Conservation (phyloP, 2,329 filamentous ascomycete genomes). For the Trichophaea hybrida region DNA sequence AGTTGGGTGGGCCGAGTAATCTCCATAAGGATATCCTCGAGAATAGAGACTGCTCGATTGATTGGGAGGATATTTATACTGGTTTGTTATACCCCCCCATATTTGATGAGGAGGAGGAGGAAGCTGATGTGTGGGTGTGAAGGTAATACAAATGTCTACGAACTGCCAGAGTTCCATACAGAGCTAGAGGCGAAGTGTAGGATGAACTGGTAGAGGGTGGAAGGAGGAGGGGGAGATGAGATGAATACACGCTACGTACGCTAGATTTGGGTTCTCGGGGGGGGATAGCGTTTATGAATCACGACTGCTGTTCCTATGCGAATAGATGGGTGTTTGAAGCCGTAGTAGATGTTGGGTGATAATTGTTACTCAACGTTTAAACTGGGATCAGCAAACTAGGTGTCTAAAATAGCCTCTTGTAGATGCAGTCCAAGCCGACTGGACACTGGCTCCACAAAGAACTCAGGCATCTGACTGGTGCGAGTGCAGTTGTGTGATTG, state of each 20-base stretch:
- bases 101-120: not conserved
- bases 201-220: slow-evolving; percentile 43
- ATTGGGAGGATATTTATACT: slow-evolving; percentile 87
- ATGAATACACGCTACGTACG: not conserved
- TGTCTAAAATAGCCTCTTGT: too few species aligned
- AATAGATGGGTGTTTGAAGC: too few species aligned
- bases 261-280: too few species aligned
- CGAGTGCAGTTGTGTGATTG: too few species aligned
- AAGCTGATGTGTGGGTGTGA: not conserved
- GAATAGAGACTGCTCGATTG: slow-evolving; percentile 60
- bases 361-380: too few species aligned
- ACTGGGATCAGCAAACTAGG: too few species aligned
- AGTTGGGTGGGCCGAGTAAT: slow-evolving; percentile 37
- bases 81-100: slow-evolving; percentile 33
- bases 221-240: not conserved
- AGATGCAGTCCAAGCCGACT: too few species aligned
- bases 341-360: too few species aligned
- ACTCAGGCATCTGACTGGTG: too few species aligned
- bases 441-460: too few species aligned
- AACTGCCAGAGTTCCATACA: slow-evolving; percentile 60
- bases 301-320: too few species aligned
- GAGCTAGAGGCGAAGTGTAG: slow-evolving; percentile 89
- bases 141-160: slow-evolving; percentile 55
- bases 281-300: too few species aligned
- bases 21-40: slow-evolving; percentile 82